phyloP scores from a whole-genome alignment of 2,329 filamentous ascomycete genomes.

The Xylaria sp. region DNA sequence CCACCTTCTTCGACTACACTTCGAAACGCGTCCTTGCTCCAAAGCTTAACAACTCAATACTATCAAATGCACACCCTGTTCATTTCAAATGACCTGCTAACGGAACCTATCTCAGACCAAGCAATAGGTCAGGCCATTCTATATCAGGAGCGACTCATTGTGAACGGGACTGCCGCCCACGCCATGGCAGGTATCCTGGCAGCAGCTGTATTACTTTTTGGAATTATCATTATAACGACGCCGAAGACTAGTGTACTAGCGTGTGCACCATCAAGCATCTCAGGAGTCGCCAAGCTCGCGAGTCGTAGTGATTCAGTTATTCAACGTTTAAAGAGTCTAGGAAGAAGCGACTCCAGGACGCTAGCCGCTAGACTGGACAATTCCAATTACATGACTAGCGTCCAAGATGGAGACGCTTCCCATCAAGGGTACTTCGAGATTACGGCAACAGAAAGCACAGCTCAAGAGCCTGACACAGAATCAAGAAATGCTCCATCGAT shows the following conservation, averaged over 20 bases:
- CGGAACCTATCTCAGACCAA: not conserved
- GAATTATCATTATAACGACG: not conserved
- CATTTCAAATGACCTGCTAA: constrained; percentile 8
- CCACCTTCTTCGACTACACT: constrained; percentile 2
- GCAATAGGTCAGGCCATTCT: constrained; percentile 5
- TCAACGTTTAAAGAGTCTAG: not conserved
- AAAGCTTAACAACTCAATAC: not conserved
- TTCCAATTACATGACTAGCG: constrained; percentile 7
- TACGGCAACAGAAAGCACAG: not conserved
- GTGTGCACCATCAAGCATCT: not conserved
- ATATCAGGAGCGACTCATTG: constrained; percentile 1
- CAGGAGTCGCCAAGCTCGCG: constrained; percentile 1
- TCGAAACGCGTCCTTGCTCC: not conserved
- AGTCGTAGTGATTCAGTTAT: not conserved
- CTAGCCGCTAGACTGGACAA: not conserved
- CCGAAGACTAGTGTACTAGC: not conserved
- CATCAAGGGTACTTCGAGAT: constrained; percentile 7
- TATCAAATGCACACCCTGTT: constrained; percentile 8
- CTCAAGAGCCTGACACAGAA: not conserved
- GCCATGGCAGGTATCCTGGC: constrained; percentile 10
- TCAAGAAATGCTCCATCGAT: not conserved
- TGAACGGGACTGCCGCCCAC: not conserved
- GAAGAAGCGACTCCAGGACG: not conserved
- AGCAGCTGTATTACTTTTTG: not conserved
- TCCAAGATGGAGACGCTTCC: not conserved